Conservation (phyloP, 371 early-diverging fungal species). For the Agmasoma carcini region DNA sequence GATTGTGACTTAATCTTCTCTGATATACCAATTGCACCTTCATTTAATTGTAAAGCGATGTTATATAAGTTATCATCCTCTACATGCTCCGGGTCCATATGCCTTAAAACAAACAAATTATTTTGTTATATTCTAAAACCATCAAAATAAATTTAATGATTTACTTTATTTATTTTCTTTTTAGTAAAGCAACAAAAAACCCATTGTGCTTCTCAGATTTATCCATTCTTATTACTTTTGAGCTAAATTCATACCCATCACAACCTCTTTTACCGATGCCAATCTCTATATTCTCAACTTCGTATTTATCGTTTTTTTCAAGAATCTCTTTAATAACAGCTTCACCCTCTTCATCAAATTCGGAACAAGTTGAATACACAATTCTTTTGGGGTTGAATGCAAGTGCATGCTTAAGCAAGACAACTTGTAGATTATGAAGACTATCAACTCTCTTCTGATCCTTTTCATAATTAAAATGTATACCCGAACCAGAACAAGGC, state of each 20-base stretch:
- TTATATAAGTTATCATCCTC: too few relatives aligned
- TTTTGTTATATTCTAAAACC: too few relatives aligned
- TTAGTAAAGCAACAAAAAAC: slow-evolving; percentile 43
- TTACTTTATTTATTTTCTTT: slow-evolving; percentile 20
- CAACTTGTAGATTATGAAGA: slow-evolving; percentile 45
- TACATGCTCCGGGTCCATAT: too few relatives aligned
- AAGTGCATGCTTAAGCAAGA: slow-evolving; percentile 41
- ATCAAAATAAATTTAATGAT: too few relatives aligned
- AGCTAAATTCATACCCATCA: slow-evolving; percentile 28
- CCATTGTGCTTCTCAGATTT: slow-evolving; percentile 25
- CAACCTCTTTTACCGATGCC: slow-evolving; percentile 48
- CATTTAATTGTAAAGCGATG: too few relatives aligned
- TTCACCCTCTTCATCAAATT: slow-evolving; percentile 81
- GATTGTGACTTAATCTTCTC: too few relatives aligned
- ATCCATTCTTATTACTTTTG: slow-evolving; percentile 35
- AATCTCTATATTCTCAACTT: slow-evolving; percentile 56
- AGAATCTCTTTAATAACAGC: slow-evolving; percentile 60
- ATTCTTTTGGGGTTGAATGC: slow-evolving; percentile 62
- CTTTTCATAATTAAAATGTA: slow-evolving; percentile 53
- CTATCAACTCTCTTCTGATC: slow-evolving; percentile 57
- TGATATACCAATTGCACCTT: too few relatives aligned
- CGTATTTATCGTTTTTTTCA: slow-evolving; percentile 45
- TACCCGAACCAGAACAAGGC: slow-evolving; percentile 89
- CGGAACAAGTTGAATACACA: slow-evolving; percentile 83
- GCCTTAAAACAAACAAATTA: too few relatives aligned